Evolutionary conservation across 2,329 filamentous ascomycete species (phyloP), one percentile per base, ranked within the genome.

Genomic region (Nigrospora oryzae): DNA sequence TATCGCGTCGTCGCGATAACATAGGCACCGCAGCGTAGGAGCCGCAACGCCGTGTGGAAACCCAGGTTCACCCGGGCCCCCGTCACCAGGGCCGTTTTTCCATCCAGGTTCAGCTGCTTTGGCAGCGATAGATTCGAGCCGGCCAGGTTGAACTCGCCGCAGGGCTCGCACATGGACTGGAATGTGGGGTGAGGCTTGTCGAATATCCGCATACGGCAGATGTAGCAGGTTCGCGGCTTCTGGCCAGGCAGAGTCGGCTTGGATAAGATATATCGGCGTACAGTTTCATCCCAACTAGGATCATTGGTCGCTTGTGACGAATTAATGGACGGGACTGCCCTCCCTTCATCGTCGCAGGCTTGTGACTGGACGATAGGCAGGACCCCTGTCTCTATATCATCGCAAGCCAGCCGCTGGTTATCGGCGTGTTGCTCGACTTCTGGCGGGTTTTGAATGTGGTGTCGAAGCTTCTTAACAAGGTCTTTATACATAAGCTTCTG

Each of bases 1-100:
- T 65, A 65, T 14, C 63, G 56, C 6, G 59, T 58, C 2, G 63
- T 62, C 2, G 59, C 61, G n/a, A 65, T 59, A n/a, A 66, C 62
- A 3, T 44, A 45, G 3, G 61, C 60, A 13, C 63, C 63, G 41
- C 62, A 64, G 3, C 61, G 57, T 7, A 65, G 55, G 13, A 65
- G 51, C 11, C 63, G 53, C 6, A 64, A 49, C 7, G 58, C 58
- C 8, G 56, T 62, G 34, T 54, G 50, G 40, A 57, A 65, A 13
- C 63, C 63, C 14, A 65, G 53, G 37, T 64, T 63, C 17, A 64
- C 52, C 16, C 63, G 52, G 2, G 56, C 63, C 5, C 63, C 63
- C 4, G 63, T 66, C 2, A 65, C 57, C 5, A 65, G 53, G 0
- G 63, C 62, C 2, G 54, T 59, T 39, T 50, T 59, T 4, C 51